These are phyloP conservation scores for Skeletonema grethae DNA, from an alignment of 108 stramenopile genomes.

Conservation along the genomic window DNA sequence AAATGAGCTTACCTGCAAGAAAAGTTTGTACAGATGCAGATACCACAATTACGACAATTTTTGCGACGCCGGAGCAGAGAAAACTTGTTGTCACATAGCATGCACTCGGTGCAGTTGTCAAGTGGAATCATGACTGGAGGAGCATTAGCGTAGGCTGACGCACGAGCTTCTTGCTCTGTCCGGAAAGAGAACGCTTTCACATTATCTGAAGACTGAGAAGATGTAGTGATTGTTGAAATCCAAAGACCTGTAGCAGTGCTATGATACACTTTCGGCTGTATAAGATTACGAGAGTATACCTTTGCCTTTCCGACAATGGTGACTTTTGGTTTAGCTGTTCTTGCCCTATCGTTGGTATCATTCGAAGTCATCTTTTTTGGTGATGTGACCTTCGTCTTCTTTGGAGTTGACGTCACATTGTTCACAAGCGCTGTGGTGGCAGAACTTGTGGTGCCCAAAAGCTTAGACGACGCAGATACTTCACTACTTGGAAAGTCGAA, in stretches of 20 bases:
- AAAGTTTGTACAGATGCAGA: conserved; percentile 70
- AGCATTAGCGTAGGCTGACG: conserved; percentile 86
- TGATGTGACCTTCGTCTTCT: not conserved
- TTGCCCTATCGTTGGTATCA: not conserved
- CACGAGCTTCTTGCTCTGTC: conserved; percentile 79
- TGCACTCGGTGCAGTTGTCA: conserved; percentile 56
- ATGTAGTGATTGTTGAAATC: conserved; percentile 85
- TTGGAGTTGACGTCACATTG: not conserved
- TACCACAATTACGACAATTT: conserved; percentile 83
- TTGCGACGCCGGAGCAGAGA: conserved; percentile 66
- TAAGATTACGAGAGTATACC: conserved; percentile 69
- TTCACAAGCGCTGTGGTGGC: not conserved
- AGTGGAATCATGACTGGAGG: conserved; percentile 82
- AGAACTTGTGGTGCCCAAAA: not conserved
- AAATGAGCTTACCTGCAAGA: conserved; percentile 26
- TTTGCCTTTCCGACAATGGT: conserved; percentile 28
- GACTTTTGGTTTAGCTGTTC: not conserved
- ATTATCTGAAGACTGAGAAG: conserved; percentile 58
- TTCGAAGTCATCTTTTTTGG: not conserved
- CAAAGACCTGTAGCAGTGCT: conserved; percentile 82
- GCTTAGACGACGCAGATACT: not conserved
- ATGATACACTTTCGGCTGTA: conserved; percentile 80
- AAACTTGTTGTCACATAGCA: conserved; percentile 71
- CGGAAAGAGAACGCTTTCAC: conserved; percentile 81
- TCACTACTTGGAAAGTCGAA: not conserved